Evolutionary conservation across 179 eudicot species (phyloP), one percentile per base, ranked within the genome.

Genomic region (Heliamphora pulchella): DNA sequence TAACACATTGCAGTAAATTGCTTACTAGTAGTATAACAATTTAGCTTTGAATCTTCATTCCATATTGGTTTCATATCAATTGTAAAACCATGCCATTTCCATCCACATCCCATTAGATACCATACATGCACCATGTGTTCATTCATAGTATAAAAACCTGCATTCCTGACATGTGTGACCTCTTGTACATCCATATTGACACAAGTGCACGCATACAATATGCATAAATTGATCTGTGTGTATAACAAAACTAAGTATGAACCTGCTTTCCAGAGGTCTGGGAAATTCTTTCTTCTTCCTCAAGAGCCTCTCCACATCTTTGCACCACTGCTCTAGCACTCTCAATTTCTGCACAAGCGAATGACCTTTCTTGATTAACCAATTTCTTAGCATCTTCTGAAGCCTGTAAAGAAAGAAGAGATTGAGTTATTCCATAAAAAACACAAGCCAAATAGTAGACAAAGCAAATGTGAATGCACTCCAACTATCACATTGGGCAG

Each of bases 381-480:
- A 96, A 84, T 82, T 93, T 91, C 84, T 94, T 94, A 80, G 98
- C 99, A 88, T 96, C 99, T 83, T 96, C 98, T 58, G 98, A 96
- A 83, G 99, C 97, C 98, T 94, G 83, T 75, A 86, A 75, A 80
- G 54, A 79, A 70, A 59, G 48, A 65, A 44, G 8, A 39, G 63
- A n/a, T 78, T 77, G 63, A 79, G 4, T 48, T 18, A 54, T 17
- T 58, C 41, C 50, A 22, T 18, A 31, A 68, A 18, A 0, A 39
- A 48, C 69, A n/a, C 18, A 46, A 4, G 7, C 20, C 39, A 55
- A 46, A 10, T 44, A 31, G 63, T 9, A 51, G 57, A 62, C 43
- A n/a, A 73, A 46, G 61, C 46, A 43, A 54, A 41, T 7, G 43
- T 18, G 1, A 44, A 15, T 79, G 65, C 22, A 44, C 71, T 43